phyloP scores from a whole-genome alignment of 2,329 filamentous ascomycete genomes.

The Hyphodiscus sp. region DNA sequence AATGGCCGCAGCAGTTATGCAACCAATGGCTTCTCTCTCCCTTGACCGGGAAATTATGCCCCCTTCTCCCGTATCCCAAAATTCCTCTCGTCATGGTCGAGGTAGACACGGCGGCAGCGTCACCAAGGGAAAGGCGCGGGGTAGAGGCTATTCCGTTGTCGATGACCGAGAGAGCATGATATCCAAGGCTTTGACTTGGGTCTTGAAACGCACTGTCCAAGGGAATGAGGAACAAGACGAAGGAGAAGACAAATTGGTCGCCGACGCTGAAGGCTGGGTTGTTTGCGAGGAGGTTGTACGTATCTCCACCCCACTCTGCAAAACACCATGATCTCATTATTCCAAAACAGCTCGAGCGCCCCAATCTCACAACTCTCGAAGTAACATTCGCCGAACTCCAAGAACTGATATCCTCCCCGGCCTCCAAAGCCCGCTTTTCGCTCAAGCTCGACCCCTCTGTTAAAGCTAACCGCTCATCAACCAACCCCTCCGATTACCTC shows the following conservation, averaged over 20 bases:
- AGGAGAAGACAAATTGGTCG: conserved; percentile 33
- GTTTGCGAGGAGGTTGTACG: conserved; percentile 35
- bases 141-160: conserved; percentile 35
- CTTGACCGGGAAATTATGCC: conserved; percentile 28
- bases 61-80: conserved; percentile 27
- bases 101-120: conserved; percentile 27
- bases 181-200: conserved; percentile 36
- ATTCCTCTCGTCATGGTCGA: conserved; percentile 27
- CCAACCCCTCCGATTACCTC: conserved; percentile 29
- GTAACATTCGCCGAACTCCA: conserved; percentile 33
- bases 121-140: conserved; percentile 30
- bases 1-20: conserved; percentile 28
- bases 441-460: conserved; percentile 29
- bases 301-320: conserved; percentile 4
- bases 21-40: conserved; percentile 22
- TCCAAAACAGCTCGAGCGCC: conserved; percentile 30
- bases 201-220: conserved; percentile 35
- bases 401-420: conserved; percentile 28
- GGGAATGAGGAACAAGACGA: conserved; percentile 32
- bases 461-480: conserved; percentile 22
- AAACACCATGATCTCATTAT: neutral
- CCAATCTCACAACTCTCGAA: conserved; percentile 31
- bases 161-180: conserved; percentile 36
- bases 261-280: conserved; percentile 37
- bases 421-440: conserved; percentile 34